Percentiles rank a stretch among this genome's conserved stretches.
These are phyloP conservation scores for Lactarius psammicola DNA, from an alignment of 768 basidiomycete species.

Conservation along the genomic window DNA sequence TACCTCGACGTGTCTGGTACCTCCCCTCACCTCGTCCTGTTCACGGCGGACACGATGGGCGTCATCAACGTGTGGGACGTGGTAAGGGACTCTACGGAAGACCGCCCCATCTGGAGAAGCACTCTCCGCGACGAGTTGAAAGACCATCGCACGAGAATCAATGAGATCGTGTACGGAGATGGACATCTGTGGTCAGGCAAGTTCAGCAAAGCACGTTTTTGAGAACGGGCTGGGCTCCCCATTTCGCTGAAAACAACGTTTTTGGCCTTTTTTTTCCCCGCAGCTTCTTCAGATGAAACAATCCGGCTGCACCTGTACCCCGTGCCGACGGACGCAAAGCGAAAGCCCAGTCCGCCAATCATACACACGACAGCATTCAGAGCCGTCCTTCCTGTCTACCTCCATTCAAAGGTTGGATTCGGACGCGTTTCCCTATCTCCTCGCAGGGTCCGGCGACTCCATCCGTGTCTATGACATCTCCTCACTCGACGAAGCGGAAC, in stretches of 20 bases:
- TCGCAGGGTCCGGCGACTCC: slow-evolving; percentile 83
- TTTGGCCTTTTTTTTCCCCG: not conserved
- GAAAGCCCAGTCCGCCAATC: slow-evolving; percentile 51
- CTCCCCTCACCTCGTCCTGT: slow-evolving; percentile 49
- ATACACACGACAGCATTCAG: slow-evolving; percentile 65
- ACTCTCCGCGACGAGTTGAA: slow-evolving; percentile 53
- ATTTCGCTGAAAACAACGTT: not conserved
- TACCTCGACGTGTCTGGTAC: slow-evolving; percentile 33
- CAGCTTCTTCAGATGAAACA: slow-evolving; percentile 89
- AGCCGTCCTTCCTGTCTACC: slow-evolving; percentile 64
- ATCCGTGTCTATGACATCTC: slow-evolving; percentile 82
- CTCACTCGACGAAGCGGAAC: slow-evolving; percentile 59
- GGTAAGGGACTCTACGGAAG: slow-evolving; percentile 43
- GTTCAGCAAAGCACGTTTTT: slow-evolving; percentile 23
- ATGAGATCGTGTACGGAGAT: slow-evolving; percentile 63
- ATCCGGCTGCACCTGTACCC: slow-evolving; percentile 59
- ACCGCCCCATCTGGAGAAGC: slow-evolving; percentile 49
- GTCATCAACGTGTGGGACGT: slow-evolving; percentile 80
- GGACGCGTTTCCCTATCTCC: slow-evolving; percentile 65
- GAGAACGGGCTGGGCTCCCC: not conserved
- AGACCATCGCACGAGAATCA: slow-evolving; percentile 82
- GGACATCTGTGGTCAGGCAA: slow-evolving; percentile 89
- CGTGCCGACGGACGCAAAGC: slow-evolving; percentile 29
- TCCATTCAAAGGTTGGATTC: slow-evolving; percentile 44
- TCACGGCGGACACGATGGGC: slow-evolving; percentile 93